Percentiles rank a stretch among this genome's conserved stretches.
Evolutionary conservation across 1,139 yeast genomes (phyloP).

Genomic region (Lodderomyces theae): DNA sequence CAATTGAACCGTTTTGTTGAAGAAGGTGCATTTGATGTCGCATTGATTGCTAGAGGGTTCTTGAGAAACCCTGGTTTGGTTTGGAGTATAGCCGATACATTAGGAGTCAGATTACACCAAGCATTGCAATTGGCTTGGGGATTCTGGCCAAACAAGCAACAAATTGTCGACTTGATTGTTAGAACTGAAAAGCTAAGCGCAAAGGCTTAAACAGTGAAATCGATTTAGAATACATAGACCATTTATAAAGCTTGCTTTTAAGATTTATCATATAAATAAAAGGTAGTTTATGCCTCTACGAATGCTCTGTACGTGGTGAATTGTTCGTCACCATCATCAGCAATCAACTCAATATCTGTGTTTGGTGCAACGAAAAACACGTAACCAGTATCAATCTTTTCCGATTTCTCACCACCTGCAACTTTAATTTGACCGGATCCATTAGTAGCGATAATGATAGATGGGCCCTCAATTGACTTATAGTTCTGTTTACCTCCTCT

Average conservation of each 20-base stretch:
- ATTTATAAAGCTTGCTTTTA: neutral
- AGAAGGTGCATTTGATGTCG: conserved; percentile 43
- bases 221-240: neutral
- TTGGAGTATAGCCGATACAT: conserved; percentile 48
- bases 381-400: conserved; percentile 55
- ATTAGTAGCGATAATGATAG: conserved; percentile 77
- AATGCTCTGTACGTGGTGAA: conserved; percentile 86
- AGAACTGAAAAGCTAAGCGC: conserved; percentile 15
- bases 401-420: conserved; percentile 35
- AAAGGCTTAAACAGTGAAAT: neutral
- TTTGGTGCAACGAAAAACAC: conserved; percentile 85
- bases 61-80: conserved; percentile 49
- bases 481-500: conserved; percentile 46
- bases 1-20: conserved; percentile 39
- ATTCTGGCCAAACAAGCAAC: conserved; percentile 18
- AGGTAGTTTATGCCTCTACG: conserved; percentile 52
- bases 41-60: conserved; percentile 45
- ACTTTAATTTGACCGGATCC: conserved; percentile 65
- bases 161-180: conserved; percentile 15
- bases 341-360: conserved; percentile 57
- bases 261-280: neutral
- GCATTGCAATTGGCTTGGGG: conserved; percentile 35
- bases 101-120: conserved; percentile 39
- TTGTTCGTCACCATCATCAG: conserved; percentile 42
- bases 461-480: conserved; percentile 77